A percentile compares a stretch with the other conserved stretches of the same genome.
Conservation (phyloP, 176 grass and related monocot species). For the Juncus inflexus region DNA sequence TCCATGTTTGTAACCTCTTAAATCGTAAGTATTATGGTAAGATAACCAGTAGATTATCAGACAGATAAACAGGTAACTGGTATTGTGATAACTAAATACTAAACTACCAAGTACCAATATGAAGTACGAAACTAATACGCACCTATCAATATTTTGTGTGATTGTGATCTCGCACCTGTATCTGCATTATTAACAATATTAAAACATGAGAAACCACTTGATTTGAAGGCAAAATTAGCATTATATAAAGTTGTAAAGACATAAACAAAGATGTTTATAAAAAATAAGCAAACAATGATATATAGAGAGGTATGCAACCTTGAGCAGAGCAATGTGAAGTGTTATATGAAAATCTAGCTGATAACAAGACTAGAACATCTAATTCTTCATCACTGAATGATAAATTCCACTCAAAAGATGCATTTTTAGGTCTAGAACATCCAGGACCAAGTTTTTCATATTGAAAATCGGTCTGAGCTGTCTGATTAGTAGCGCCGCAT, state of each 20-base stretch:
- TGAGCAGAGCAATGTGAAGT: neutral
- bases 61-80: no score
- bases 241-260: neutral
- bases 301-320: no score
- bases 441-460: neutral
- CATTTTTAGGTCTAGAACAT: constrained; percentile 3
- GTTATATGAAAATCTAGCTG: neutral
- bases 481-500: neutral
- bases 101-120: no score
- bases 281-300: neutral
- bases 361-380: neutral
- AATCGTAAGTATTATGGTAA: no score
- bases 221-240: neutral
- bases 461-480: neutral
- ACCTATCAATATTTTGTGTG: constrained; percentile 4
- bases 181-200: neutral
- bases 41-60: no score
- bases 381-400: neutral
- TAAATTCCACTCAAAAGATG: neutral
- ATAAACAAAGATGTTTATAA: neutral
- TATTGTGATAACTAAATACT: no score
- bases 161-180: no score
- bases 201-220: constrained; percentile 6
- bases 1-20: no score
- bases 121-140: neutral